Evolutionary conservation across 225 moss, liverwort and hornwort species (phyloP).

Genomic region (Pseudoscleropodium purum): DNA sequence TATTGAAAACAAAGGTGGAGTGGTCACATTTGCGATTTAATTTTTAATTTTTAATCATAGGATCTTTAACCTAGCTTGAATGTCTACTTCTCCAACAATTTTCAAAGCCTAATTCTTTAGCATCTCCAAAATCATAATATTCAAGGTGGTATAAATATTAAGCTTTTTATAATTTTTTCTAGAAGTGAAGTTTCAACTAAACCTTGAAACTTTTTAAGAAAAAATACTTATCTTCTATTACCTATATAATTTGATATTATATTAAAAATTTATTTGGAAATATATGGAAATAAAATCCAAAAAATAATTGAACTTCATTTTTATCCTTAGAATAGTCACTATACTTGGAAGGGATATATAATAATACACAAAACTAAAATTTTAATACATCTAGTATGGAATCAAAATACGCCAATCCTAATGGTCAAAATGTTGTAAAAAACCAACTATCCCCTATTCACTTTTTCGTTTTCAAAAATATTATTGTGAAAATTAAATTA

Average conservation of each 20-base stretch:
- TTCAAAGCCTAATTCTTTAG: neutral
- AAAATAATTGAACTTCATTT: neutral
- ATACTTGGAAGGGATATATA: fast-evolving
- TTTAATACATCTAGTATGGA: neutral
- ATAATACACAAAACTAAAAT: neutral
- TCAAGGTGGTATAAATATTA: neutral
- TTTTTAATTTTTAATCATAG: too few species aligned
- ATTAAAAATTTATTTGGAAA: neutral
- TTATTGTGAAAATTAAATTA: neutral
- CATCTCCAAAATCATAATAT: neutral
- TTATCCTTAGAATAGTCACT: neutral
- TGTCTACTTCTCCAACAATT: neutral
- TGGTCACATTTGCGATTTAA: neutral
- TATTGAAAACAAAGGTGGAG: neutral
- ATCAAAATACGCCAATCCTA: neutral
- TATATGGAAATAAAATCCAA: fast-evolving
- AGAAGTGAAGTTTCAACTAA: neutral
- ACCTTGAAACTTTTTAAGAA: neutral
- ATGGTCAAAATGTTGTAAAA: neutral
- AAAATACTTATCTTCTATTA: neutral
- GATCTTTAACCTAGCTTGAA: neutral
- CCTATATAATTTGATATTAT: neutral
- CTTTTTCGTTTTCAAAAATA: neutral
- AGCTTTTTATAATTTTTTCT: fast-evolving
- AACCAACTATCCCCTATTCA: too few species aligned